These are phyloP conservation scores for Aechmea fasciata DNA, from an alignment of 176 grass and related monocot genomes.

Conservation along the genomic window DNA sequence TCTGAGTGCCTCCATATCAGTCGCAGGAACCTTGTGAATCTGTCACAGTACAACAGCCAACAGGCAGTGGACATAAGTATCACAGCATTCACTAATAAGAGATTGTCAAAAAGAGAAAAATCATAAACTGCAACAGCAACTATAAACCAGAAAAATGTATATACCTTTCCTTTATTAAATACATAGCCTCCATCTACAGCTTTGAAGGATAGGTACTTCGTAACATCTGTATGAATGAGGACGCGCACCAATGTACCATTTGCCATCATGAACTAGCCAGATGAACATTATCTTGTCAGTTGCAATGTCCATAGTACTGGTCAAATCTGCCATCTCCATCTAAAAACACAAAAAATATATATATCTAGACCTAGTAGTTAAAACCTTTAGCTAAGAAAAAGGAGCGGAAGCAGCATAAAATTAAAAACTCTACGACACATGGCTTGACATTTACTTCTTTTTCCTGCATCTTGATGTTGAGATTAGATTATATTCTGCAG, in stretches of 20 bases:
- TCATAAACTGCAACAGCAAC: not conserved
- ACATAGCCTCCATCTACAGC: conserved; percentile 81
- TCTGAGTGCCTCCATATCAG: conserved; percentile 77
- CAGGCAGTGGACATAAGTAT: not conserved
- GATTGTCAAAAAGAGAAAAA: not conserved
- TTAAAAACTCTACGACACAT: not conserved
- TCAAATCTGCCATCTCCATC: too few relatives aligned
- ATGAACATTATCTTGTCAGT: conserved; percentile 16
- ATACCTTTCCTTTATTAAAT: conserved; percentile 83
- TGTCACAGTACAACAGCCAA: conserved; percentile 24
- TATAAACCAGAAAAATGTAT: not conserved
- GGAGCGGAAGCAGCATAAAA: too few relatives aligned
- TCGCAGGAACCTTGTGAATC: conserved; percentile 86
- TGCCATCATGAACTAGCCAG: conserved; percentile 81
- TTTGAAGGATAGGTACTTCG: conserved; percentile 84
- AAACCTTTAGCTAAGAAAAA: too few relatives aligned
- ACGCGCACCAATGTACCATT: conserved; percentile 74
- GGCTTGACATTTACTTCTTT: not conserved
- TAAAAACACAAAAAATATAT: too few relatives aligned
- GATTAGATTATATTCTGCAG: too few relatives aligned
- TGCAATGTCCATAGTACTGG: not conserved
- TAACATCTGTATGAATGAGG: conserved; percentile 75
- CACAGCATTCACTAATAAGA: conserved; percentile 7
- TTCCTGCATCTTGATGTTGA: too few relatives aligned
- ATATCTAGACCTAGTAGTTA: too few relatives aligned